Base-by-base conservation (phyloP, 2,329 filamentous ascomycete species). In the Cladophialophora psammophila region DNA sequence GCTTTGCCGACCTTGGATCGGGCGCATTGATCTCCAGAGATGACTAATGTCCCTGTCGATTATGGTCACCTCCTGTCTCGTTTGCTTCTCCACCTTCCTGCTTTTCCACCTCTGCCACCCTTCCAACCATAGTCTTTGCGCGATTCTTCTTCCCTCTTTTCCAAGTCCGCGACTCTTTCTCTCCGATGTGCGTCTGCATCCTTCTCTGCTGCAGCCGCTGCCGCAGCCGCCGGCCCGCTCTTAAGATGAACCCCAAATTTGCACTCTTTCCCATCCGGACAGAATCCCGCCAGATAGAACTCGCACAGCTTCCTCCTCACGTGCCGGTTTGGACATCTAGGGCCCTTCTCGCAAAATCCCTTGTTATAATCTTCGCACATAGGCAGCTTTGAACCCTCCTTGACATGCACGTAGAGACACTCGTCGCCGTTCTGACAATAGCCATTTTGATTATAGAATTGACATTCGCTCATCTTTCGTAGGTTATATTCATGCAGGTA, bases 401-500 rank as follows among this genome's bases (percentile, higher is more conserved):
- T 92, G 74, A 96, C 91, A 80, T 97, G 93, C 55, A 96, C 88
- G 78, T 96, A 97, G 5, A 96, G 84, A 76, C 95, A 99, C 81
- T 99, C 95, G 79, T 98, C 94, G 72, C 94, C 95, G 80, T 97
- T 97, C 70, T 91, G 92, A 81, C 95, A 99, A 78, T 96, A 97
- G 64, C 93, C 93, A 76, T 95, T 96, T 68, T 93, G 88, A 65
- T 93, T 90, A 81, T 94, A 98, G 80, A 97, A 96, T 76, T 96
- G 96, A 82, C 95, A 99, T 82, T 98, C 95, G 70, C 95, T 94
- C 93, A 98, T 98, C 80, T 95, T 94, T 71, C 95, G 90, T 73
- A 99, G 87, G 81, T 99, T 98, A 84, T 97, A 99, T 81, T 98
- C 95, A 85, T 99, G 95, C 57, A 98, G 85, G 76, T 98, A 99